These are phyloP conservation scores for Aspergillus ibericus DNA, from an alignment of 2,329 filamentous ascomycete species.

Conservation along the genomic window DNA sequence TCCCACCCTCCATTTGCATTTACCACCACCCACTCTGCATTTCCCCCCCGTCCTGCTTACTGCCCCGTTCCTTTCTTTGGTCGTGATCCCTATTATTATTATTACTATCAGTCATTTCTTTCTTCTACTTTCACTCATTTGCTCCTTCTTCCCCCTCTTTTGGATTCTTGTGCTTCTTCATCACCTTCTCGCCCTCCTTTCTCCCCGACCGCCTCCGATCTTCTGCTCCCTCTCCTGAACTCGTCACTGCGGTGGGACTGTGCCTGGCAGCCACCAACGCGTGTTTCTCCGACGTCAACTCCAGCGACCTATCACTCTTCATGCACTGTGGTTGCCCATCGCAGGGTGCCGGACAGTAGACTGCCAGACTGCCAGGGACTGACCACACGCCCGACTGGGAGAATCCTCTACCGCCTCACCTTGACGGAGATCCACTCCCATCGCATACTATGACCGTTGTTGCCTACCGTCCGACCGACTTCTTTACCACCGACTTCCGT, in stretches of 20 bases:
- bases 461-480: slow-evolving; percentile 11
- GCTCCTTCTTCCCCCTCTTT: slow-evolving; percentile 3
- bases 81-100: slow-evolving; percentile 6
- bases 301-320: slow-evolving; percentile 13
- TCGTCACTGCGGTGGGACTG: slow-evolving; percentile 11
- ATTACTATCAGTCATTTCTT: slow-evolving; percentile 2
- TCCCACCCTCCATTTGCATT: slow-evolving; percentile 1
- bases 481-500: slow-evolving; percentile 18
- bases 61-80: slow-evolving; percentile 13
- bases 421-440: slow-evolving; percentile 13
- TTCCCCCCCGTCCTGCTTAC: slow-evolving; percentile 1
- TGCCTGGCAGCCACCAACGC: slow-evolving; percentile 21
- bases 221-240: slow-evolving; percentile 12
- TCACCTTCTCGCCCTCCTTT: slow-evolving; percentile 5
- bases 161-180: neutral
- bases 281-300: slow-evolving; percentile 19
- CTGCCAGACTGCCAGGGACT: neutral
- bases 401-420: slow-evolving; percentile 11
- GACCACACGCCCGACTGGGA: slow-evolving; percentile 11
- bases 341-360: neutral
- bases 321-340: slow-evolving; percentile 11
- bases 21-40: slow-evolving; percentile 3
- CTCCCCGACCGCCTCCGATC: neutral
- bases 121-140: slow-evolving; percentile 6
- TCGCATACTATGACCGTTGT: slow-evolving; percentile 26